Conservation (phyloP, 495 filamentous ascomycete species). For the Gamarada debralockiae region DNA sequence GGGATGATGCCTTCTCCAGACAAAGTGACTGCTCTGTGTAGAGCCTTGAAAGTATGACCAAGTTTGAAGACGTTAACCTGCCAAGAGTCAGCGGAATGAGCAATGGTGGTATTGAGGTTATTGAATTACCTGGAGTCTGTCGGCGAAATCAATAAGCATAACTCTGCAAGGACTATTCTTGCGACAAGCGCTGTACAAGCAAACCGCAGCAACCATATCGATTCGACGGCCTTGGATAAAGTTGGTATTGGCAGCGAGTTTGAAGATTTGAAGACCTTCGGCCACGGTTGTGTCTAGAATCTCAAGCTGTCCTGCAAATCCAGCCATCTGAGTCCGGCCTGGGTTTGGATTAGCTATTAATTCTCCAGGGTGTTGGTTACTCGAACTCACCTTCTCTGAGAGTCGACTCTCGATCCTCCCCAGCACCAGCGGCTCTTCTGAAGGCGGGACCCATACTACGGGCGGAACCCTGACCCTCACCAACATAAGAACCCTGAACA, state of each 20-base stretch:
- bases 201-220: constrained; percentile 76
- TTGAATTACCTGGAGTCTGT: constrained; percentile 56
- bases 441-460: constrained; percentile 46
- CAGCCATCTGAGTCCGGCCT: constrained; percentile 36
- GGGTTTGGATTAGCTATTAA: constrained; percentile 8
- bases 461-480: constrained; percentile 65
- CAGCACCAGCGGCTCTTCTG: constrained; percentile 42
- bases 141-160: constrained; percentile 95
- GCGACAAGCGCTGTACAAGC: constrained; percentile 83
- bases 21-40: constrained; percentile 63
- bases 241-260: constrained; percentile 68
- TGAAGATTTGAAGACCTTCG: constrained; percentile 67
- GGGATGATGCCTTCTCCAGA: constrained; percentile 43
- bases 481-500: constrained; percentile 86
- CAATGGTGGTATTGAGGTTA: neutral
- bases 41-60: constrained; percentile 73
- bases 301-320: constrained; percentile 42
- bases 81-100: constrained; percentile 22
- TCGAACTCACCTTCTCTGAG: constrained; percentile 54
- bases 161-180: constrained; percentile 53
- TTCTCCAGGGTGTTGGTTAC: neutral
- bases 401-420: constrained; percentile 60
- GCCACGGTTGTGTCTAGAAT: constrained; percentile 58
- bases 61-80: constrained; percentile 89
- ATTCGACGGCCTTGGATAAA: constrained; percentile 90